Base-by-base conservation (phyloP, 768 basidiomycete species). In the Boletus huronensis region DNA sequence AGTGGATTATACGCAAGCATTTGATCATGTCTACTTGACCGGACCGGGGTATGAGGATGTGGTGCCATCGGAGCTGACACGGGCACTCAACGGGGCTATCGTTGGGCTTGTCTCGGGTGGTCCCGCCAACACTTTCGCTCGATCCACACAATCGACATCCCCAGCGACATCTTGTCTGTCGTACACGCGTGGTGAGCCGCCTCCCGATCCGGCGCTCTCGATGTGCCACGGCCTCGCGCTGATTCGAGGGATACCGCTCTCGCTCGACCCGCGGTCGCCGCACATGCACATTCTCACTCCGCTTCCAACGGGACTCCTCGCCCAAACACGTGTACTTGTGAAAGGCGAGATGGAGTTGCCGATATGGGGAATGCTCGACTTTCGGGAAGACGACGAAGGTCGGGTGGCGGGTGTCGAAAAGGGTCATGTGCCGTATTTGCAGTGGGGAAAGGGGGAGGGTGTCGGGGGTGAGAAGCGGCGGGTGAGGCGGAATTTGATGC, bases 281-380 rank as follows among this genome's bases (percentile, higher is more conserved):
- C 52, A 55, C 40, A 71, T 95, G 34, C 93, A 96, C 32, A 60
- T 97, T n/a, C 74, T 97, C 34, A 93, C 94, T 0, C 92, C 95
- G 0, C 56, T 93, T 1, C 83, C 86, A 0, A 70, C 79, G 0
- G 50, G 64, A 0, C 39, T 77, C 1, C 75, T 96, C 3, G 58
- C 64, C 0, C 61, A 53, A 19, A 51, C 67, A 1, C 62, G 64
- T 1, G 21, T 49, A 3, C 58, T 96, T 3, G 83, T 96, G 43
- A 93, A 90, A 68, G 94, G 94, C 8, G 92, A 93, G 65, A 75
- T 94, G 63, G 93, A 95, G 68, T 71, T 97, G 0, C 94, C 94
- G 0, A 74, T 93, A 0, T 88, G 88, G 84, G 93, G 88, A 0
- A 83, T 93, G 85, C 74, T 97, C 47, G 93, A 95, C 68, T 87